A percentile compares a stretch with the other conserved stretches of the same genome.
Conservation (phyloP, 2,329 filamentous ascomycete species). For the Colletotrichum incanum region DNA sequence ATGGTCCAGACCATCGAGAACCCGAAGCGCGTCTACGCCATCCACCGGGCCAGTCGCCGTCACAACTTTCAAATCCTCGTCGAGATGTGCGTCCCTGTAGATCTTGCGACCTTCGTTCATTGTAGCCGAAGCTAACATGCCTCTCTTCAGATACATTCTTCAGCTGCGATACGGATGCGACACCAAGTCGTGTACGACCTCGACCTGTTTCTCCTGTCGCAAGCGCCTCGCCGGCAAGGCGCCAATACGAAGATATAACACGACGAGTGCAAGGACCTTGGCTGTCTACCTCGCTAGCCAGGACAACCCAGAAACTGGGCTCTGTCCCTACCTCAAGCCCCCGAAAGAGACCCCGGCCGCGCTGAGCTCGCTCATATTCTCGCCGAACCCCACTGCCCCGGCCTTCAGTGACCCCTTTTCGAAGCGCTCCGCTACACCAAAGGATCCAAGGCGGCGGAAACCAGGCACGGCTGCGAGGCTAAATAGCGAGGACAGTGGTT, state of each 20-base stretch:
- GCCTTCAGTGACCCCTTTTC: slow-evolving; percentile 39
- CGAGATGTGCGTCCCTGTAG: slow-evolving; percentile 68
- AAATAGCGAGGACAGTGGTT: slow-evolving; percentile 15
- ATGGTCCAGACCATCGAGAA: slow-evolving; percentile 73
- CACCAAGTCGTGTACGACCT: slow-evolving; percentile 76
- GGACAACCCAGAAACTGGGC: slow-evolving; percentile 79
- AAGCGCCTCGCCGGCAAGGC: slow-evolving; percentile 76
- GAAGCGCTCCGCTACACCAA: slow-evolving; percentile 36
- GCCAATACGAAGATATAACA: slow-evolving; percentile 84
- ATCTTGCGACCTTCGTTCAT: slow-evolving; percentile 34
- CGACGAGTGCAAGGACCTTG: slow-evolving; percentile 85
- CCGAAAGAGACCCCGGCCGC: slow-evolving; percentile 62
- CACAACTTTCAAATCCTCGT: slow-evolving; percentile 78
- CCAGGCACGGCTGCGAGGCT: slow-evolving; percentile 11
- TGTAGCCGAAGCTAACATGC: slow-evolving; percentile 42
- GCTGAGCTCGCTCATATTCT: slow-evolving; percentile 64
- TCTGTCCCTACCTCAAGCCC: slow-evolving; percentile 72
- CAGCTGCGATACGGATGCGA: slow-evolving; percentile 89
- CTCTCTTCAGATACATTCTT: slow-evolving; percentile 75
- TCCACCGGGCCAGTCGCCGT: slow-evolving; percentile 73
- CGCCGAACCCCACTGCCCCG: slow-evolving; percentile 51
- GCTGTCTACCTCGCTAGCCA: slow-evolving; percentile 86
- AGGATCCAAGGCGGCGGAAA: slow-evolving; percentile 29
- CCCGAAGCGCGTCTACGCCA: slow-evolving; percentile 72
- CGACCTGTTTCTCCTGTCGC: slow-evolving; percentile 86